A percentile compares a stretch with the other conserved stretches of the same genome.
Conservation (phyloP, 495 filamentous ascomycete genomes). For the Aspergillus avenaceus region DNA sequence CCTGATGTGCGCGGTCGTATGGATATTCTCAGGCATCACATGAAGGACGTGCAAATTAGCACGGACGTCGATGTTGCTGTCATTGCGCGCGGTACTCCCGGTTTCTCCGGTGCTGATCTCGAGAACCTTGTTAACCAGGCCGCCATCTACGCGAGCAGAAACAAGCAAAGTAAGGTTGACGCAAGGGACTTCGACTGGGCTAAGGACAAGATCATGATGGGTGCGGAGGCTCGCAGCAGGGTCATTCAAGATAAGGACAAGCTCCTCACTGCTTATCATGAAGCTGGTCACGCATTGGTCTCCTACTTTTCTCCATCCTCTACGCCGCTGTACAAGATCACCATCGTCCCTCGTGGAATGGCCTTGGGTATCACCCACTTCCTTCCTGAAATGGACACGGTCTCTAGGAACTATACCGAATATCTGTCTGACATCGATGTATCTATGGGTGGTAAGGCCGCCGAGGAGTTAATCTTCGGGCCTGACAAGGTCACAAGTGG, state of each 20-base stretch:
- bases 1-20: conserved; percentile 95
- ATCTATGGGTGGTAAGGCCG: conserved; percentile 86
- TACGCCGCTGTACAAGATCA: conserved; percentile 88
- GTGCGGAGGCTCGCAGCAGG: conserved; percentile 80
- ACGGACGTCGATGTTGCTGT: conserved; percentile 76
- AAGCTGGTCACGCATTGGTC: conserved; percentile 92
- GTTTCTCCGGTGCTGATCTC: conserved; percentile 90
- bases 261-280: conserved; percentile 90
- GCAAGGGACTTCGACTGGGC: conserved; percentile 91
- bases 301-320: conserved; percentile 70
- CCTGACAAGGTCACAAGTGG: conserved; percentile 82
- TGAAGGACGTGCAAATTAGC: conserved; percentile 75
- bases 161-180: conserved; percentile 66
- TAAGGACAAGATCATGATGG: conserved; percentile 98
- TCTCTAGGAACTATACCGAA: conserved; percentile 65
- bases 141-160: conserved; percentile 82
- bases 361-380: conserved; percentile 79
- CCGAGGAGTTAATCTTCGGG: conserved; percentile 90
- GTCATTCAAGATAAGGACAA: conserved; percentile 86
- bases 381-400: conserved; percentile 85
- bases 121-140: conserved; percentile 97
- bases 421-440: conserved; percentile 75
- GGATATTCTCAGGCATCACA: conserved; percentile 86
- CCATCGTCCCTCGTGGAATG: conserved; percentile 86
- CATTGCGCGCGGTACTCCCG: conserved; percentile 81